A percentile compares a stretch with the other conserved stretches of the same genome.
Conservation (phyloP, 345 rosid genomes). For the Eucalyptus tenuipes region DNA sequence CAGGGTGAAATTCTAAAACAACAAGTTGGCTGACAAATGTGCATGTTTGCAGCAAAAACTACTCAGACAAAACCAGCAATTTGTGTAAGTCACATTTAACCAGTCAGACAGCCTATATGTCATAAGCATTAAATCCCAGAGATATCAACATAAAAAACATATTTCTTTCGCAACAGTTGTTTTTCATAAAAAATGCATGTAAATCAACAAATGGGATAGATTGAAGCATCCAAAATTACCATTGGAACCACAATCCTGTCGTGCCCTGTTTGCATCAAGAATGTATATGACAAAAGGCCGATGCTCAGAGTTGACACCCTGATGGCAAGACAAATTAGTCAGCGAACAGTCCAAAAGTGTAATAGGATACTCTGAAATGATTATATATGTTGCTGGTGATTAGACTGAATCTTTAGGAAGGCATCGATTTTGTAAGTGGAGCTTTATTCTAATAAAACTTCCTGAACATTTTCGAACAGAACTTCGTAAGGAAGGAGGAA, state of each 20-base stretch:
- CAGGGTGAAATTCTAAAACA: neutral
- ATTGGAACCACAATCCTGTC: constrained; percentile 93
- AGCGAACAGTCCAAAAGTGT: neutral
- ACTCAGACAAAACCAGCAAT: neutral
- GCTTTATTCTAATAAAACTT: neutral
- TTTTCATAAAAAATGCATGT: neutral
- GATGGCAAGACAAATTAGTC: neutral
- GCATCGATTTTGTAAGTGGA: neutral
- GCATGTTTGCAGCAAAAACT: neutral
- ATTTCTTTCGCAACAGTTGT: neutral
- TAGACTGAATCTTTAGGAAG: neutral
- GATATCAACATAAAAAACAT: neutral
- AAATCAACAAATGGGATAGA: neutral
- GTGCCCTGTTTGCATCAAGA: constrained; percentile 55
- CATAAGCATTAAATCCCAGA: neutral
- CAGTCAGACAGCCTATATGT: neutral
- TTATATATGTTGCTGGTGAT: neutral
- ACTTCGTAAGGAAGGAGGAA: neutral
- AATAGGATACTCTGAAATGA: neutral
- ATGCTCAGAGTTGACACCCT: constrained; percentile 69
- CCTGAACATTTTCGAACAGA: neutral
- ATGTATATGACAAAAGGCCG: constrained; percentile 88
- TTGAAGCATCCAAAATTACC: constrained; percentile 34
- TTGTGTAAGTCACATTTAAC: neutral
- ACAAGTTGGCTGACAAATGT: neutral